Percentiles rank a stretch among this genome's conserved stretches.
These are phyloP conservation scores for Pulveroboletus ravenelii DNA, from an alignment of 768 basidiomycete genomes.

Conservation along the genomic window DNA sequence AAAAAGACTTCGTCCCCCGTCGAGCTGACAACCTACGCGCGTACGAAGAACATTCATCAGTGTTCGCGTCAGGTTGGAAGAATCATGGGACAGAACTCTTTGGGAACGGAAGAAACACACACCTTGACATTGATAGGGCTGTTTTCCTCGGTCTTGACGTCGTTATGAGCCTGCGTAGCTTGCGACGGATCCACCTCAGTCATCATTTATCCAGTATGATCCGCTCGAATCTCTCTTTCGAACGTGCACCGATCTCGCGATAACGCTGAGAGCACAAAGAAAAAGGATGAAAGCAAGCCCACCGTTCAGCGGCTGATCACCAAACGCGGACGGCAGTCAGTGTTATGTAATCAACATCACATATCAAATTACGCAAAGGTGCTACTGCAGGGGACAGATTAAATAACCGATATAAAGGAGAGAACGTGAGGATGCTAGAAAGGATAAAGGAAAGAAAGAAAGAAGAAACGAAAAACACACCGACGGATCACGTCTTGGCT, in stretches of 20 bases:
- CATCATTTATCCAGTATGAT: constrained; percentile 7
- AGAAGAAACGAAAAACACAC: not conserved
- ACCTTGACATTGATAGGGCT: constrained; percentile 80
- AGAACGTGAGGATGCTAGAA: not conserved
- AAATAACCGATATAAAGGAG: no score
- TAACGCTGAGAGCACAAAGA: not conserved
- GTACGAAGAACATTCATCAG: no score
- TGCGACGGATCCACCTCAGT: constrained; percentile 8
- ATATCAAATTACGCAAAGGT: not conserved
- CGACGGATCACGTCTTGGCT: not conserved
- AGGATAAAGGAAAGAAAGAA: not conserved
- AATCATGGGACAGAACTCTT: no score
- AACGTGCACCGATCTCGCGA: not conserved
- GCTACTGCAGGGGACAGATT: no score
- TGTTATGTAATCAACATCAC: constrained; percentile 12
- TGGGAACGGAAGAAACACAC: constrained; percentile 10
- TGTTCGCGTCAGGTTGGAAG: no score
- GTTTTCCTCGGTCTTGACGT: constrained; percentile 54
- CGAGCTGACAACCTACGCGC: constrained; percentile 61
- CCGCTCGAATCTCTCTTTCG: not conserved
- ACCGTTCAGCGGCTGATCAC: not conserved
- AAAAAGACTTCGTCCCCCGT: constrained; percentile 89
- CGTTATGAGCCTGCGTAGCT: constrained; percentile 27
- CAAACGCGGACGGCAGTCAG: not conserved
- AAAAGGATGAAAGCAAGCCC: not conserved